A percentile compares a stretch with the other conserved stretches of the same genome.
Conservation (phyloP, 2,329 filamentous ascomycete genomes). For the Periconia sp. region DNA sequence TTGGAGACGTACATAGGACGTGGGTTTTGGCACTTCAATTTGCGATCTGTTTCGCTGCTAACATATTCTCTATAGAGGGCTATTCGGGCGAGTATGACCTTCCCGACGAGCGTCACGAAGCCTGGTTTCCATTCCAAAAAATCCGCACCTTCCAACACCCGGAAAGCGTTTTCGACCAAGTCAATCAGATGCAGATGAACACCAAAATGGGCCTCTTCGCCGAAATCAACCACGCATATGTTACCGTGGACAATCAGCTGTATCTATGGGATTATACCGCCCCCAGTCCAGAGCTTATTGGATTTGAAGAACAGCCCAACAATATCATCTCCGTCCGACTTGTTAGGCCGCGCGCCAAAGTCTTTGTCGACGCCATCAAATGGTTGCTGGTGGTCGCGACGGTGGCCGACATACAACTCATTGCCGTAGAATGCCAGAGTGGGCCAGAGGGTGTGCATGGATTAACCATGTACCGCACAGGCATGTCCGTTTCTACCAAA, state of each 20-base stretch:
- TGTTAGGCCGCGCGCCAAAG: constrained; percentile 78
- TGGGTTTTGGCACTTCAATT: constrained; percentile 50
- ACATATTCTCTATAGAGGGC: constrained; percentile 63
- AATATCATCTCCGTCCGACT: constrained; percentile 91
- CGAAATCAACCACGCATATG: constrained; percentile 92
- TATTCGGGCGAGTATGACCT: constrained; percentile 91
- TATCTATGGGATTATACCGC: constrained; percentile 98
- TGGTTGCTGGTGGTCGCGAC: constrained; percentile 90
- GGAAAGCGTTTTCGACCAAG: constrained; percentile 88
- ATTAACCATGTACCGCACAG: constrained; percentile 83
- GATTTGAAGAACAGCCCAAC: constrained; percentile 85
- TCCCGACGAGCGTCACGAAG: constrained; percentile 53
- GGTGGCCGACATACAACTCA: constrained; percentile 76
- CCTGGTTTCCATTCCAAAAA: constrained; percentile 90
- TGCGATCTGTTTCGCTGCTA: constrained; percentile 18
- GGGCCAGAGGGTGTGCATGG: constrained; percentile 68
- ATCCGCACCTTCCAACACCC: constrained; percentile 86
- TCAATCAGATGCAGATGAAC: constrained; percentile 81
- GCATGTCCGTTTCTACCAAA: constrained; percentile 76
- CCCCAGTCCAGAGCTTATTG: constrained; percentile 86
- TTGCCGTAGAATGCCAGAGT: constrained; percentile 74
- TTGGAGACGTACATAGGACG: constrained; percentile 87
- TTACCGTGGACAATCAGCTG: constrained; percentile 90
- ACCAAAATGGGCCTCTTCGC: constrained; percentile 97
- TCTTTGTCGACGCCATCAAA: constrained; percentile 84